Evolutionary conservation across 306 rosid genomes (phyloP).

Genomic region (Erythrophleum fordii): DNA sequence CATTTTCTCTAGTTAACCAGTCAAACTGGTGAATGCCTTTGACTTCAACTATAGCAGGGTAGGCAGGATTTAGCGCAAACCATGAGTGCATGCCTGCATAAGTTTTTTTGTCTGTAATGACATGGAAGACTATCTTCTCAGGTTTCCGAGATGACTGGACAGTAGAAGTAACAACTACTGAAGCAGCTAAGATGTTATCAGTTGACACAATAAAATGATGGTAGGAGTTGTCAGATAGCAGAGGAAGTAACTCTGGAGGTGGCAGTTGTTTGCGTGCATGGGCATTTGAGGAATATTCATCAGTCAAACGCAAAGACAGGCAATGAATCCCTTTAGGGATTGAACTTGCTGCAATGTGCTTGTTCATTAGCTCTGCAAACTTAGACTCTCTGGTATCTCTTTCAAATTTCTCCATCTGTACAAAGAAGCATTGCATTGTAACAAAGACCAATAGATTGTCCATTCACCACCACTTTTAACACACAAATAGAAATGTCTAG

Average conservation of each 20-base stretch:
- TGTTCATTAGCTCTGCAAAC: slow-evolving; percentile 90
- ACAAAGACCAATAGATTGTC: slow-evolving; percentile 24
- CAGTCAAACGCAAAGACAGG: slow-evolving; percentile 93
- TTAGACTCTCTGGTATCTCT: slow-evolving; percentile 80
- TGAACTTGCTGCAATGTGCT: slow-evolving; percentile 96
- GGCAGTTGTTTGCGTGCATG: slow-evolving; percentile 98
- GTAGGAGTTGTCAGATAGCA: slow-evolving; percentile 83
- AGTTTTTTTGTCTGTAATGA: slow-evolving; percentile 97
- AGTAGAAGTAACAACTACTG: slow-evolving; percentile 94
- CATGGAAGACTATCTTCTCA: slow-evolving; percentile 91
- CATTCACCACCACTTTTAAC: slow-evolving; percentile 15
- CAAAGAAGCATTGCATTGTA: slow-evolving; percentile 33
- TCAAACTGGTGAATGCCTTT: slow-evolving; percentile 96
- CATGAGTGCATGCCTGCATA: slow-evolving; percentile 99
- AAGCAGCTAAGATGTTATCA: slow-evolving; percentile 97
- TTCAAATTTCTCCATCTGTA: slow-evolving; percentile 96
- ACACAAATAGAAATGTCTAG: slow-evolving; percentile 2
- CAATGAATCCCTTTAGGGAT: slow-evolving; percentile 96
- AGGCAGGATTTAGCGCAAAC: slow-evolving; percentile 92
- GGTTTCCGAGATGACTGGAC: slow-evolving; percentile 82
- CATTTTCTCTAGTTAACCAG: slow-evolving; percentile 99
- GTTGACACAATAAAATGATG: slow-evolving; percentile 90
- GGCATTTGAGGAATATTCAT: slow-evolving; percentile 98
- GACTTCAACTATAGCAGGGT: slow-evolving; percentile 96
- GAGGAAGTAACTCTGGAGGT: slow-evolving; percentile 89